phyloP scores from a whole-genome alignment of 1,284 basidiomycete species.

The Sanghuangporus baumii region DNA sequence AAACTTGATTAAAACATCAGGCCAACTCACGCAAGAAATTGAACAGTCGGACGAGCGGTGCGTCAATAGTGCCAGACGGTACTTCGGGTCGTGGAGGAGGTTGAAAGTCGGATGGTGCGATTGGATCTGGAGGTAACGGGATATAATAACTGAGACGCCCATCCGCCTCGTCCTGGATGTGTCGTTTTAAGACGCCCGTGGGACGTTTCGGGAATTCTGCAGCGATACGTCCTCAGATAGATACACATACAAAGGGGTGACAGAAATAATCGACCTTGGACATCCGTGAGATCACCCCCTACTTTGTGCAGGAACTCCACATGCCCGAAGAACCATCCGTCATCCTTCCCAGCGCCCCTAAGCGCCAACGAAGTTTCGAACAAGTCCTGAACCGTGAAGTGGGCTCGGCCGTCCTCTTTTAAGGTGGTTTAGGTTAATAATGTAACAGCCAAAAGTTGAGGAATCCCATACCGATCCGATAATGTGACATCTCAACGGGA shows the following conservation, averaged over 20 bases:
- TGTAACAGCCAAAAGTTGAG: constrained; percentile 1
- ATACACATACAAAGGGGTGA: background rate
- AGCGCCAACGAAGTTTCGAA: constrained; percentile 75
- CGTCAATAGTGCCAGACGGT: constrained; percentile 55
- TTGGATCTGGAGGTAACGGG: constrained; percentile 37
- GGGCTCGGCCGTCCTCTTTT: constrained; percentile 68
- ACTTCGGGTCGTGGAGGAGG: constrained; percentile 47
- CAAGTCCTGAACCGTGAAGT: constrained; percentile 67
- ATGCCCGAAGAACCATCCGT: constrained; percentile 80
- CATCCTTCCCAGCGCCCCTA: constrained; percentile 55
- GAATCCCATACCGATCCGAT: constrained; percentile 54
- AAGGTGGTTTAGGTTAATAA: constrained; percentile 18
- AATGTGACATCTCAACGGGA: constrained; percentile 69
- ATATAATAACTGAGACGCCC: constrained; percentile 57
- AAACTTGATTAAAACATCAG: background rate
- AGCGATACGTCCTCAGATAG: constrained; percentile 2
- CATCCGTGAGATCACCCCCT: constrained; percentile 63
- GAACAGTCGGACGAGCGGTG: constrained; percentile 73
- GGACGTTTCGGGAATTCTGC: constrained; percentile 69
- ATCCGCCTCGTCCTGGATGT: constrained; percentile 70
- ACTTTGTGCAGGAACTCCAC: constrained; percentile 75
- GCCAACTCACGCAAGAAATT: constrained; percentile 70
- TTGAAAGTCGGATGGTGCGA: constrained; percentile 38
- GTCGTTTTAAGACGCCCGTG: constrained; percentile 54
- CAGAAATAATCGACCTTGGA: constrained; percentile 45